Evolutionary conservation across 768 basidiomycete genomes (phyloP), one percentile per base, ranked within the genome.

Genomic region (Russula lepida): DNA sequence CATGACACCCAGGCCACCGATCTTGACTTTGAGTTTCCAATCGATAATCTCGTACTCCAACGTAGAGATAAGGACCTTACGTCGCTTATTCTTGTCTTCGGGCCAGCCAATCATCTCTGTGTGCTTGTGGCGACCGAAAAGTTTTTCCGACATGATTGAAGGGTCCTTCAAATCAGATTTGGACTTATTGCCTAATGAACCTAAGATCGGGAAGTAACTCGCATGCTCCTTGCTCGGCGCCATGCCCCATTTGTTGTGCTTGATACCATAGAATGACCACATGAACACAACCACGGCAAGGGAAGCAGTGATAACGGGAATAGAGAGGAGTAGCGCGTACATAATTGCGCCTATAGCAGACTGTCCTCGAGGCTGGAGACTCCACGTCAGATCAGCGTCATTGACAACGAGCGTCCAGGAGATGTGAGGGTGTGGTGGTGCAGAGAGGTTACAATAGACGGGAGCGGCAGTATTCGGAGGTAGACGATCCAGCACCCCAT

Each of bases 11-110:
- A 97, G 80, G 74, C 94, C 94, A 76, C 94, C 94, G 65, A 95
- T 95, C 79, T 95, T 95, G 78, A 97, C 94, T 74, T 97, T 97
- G 64, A 95, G 74, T 74, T 95, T 95, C 93, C 94, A 97, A 70
- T 95, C 94, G 69, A 97, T 85, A 70, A 97, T 89, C 72, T 97
- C 94, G 74, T 97, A 97, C 74, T 97, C 94, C 54, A 97, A 79
- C 0, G 94, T 95, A 19, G 94, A 77, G 63, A 97, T 97, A 48
- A 97, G 80, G 28, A 95, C 92, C 72, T 88, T 92, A 71, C 94
- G 81, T 51, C 93, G 84, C 74, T 95, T 97, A 69, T 86, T 81
- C 75, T 86, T 88, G 75, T 89, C 87, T 70, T 97, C 94, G 0
- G 94, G 94, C 94, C 94, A 97, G n/a, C 94, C 94, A 60, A 97